A percentile compares a stretch with the other conserved stretches of the same genome.
Evolutionary conservation across 2,329 filamentous ascomycete genomes (phyloP).

Genomic region (Fusarium coicis): DNA sequence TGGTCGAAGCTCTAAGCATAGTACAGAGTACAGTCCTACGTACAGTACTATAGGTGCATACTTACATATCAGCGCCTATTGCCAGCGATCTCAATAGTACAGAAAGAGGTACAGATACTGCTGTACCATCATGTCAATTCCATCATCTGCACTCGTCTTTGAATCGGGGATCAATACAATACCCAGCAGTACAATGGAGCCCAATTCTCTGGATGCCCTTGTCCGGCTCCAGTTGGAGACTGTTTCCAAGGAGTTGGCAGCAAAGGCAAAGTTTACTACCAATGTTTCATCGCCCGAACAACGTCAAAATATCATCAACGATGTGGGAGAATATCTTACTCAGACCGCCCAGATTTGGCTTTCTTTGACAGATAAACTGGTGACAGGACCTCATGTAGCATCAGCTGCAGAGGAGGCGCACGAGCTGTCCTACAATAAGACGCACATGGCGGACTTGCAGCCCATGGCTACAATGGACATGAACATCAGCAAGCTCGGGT

Average conservation of each 20-base stretch:
- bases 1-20: conserved; percentile 34
- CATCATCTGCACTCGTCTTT: conserved; percentile 45
- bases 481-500: conserved; percentile 50
- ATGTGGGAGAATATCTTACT: conserved; percentile 51
- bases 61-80: conserved; percentile 22
- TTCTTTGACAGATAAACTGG: conserved; percentile 49
- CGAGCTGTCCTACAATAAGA: conserved; percentile 40
- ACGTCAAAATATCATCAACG: conserved; percentile 46
- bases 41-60: conserved; percentile 12
- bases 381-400: conserved; percentile 49
- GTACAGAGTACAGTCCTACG: conserved; percentile 26
- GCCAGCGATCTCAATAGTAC: conserved; percentile 30
- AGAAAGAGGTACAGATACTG: conserved; percentile 17
- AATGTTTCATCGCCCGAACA: conserved; percentile 18
- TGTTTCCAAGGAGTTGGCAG: conserved; percentile 40
- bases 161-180: conserved; percentile 43
- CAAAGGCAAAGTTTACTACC: conserved; percentile 21
- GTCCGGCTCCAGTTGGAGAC: conserved; percentile 45
- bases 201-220: conserved; percentile 43
- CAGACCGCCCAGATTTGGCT: conserved; percentile 50
- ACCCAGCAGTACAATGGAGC: conserved; percentile 22
- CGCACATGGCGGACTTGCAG: conserved; percentile 44
- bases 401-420: conserved; percentile 44
- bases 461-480: conserved; percentile 47
- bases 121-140: conserved; percentile 41